Evolutionary conservation across 2,329 filamentous ascomycete genomes (phyloP).

Genomic region (Aspergillus texensis): DNA sequence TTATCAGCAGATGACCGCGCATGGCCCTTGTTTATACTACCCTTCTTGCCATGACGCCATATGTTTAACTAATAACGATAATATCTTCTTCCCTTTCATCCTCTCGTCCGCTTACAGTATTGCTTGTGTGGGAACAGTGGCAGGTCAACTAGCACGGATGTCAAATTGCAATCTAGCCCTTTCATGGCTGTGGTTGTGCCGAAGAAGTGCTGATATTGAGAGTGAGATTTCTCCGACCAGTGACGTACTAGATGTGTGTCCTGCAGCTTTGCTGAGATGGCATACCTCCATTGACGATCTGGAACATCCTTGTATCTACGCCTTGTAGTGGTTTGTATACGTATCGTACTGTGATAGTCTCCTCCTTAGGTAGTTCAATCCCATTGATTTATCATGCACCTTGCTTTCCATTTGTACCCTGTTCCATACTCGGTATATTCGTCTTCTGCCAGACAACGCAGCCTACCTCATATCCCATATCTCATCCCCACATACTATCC

Average conservation of each 20-base stretch:
- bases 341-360: not conserved
- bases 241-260: conserved; percentile 50
- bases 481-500: not conserved
- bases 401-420: not conserved
- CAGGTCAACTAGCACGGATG: conserved; percentile 77
- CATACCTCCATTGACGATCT: conserved; percentile 50
- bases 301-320: conserved; percentile 33
- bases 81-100: conserved; percentile 15
- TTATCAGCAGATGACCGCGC: conserved; percentile 24
- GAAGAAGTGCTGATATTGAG: conserved; percentile 93
- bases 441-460: not conserved
- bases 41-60: conserved; percentile 28
- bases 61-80: conserved; percentile 35
- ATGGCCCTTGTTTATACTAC: conserved; percentile 31
- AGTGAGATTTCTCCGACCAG: conserved; percentile 33
- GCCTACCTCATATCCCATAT: not conserved
- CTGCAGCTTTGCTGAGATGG: conserved; percentile 36
- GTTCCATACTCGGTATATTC: not conserved
- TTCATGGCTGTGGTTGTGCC: conserved; percentile 91
- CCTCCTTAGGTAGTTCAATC: not conserved
- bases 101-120: conserved; percentile 1
- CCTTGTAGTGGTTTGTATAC: not conserved
- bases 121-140: not conserved
- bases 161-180: conserved; percentile 96
- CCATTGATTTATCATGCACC: not conserved